Conservation (phyloP, 352 stramenopile species). For the Phytopythium litorale region DNA sequence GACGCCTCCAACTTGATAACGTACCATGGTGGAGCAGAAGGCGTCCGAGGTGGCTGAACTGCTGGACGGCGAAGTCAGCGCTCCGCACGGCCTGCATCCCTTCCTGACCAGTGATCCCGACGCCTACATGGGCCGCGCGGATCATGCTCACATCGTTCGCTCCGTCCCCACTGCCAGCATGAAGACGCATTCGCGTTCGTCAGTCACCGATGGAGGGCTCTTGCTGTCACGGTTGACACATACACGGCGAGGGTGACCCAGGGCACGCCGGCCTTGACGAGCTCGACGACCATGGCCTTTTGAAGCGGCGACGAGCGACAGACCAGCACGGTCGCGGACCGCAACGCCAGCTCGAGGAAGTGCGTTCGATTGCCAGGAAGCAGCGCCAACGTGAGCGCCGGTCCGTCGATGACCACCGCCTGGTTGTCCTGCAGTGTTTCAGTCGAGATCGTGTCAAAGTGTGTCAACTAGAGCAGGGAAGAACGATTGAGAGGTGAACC, state of each 20-base stretch:
- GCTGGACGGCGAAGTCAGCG: conserved; percentile 76
- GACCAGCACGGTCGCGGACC: conserved; percentile 83
- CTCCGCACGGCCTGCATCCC: conserved; percentile 87
- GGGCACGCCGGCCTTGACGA: conserved; percentile 84
- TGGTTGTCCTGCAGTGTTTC: conserved; percentile 38
- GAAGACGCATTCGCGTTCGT: neutral
- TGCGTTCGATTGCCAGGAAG: conserved; percentile 45
- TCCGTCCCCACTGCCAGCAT: conserved; percentile 91
- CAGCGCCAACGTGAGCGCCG: conserved; percentile 55
- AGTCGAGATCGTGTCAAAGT: neutral
- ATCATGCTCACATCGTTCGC: conserved; percentile 99
- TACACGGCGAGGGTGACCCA: conserved; percentile 93
- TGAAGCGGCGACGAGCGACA: conserved; percentile 88
- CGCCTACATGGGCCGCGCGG: conserved; percentile 96
- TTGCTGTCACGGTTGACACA: conserved; percentile 27
- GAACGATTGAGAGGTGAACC: conserved; percentile 11
- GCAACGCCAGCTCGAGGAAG: conserved; percentile 67
- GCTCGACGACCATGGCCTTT: conserved; percentile 91
- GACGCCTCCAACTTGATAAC: neutral
- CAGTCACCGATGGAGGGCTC: neutral
- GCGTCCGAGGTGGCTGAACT: conserved; percentile 76
- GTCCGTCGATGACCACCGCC: conserved; percentile 66
- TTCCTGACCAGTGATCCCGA: conserved; percentile 97
- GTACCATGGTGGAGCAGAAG: conserved; percentile 63
- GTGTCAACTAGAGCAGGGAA: neutral